A percentile compares a stretch with the other conserved stretches of the same genome.
Evolutionary conservation across 768 basidiomycete genomes (phyloP).

Genomic region (Auricularia sp.): DNA sequence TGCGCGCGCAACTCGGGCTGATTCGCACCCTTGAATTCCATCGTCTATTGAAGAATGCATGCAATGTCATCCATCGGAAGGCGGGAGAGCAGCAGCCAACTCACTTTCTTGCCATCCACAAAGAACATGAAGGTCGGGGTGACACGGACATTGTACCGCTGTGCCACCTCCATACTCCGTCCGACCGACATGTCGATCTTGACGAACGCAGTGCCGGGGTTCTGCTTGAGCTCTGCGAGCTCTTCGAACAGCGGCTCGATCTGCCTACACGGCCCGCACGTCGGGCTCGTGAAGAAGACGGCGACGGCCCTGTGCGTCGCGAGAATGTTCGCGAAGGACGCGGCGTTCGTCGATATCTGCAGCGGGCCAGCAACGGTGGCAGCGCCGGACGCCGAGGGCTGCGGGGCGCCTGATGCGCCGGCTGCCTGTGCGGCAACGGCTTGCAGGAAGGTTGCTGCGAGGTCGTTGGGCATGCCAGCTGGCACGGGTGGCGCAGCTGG

Average conservation of each 20-base stretch:
- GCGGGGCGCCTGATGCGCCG: slow-evolving; percentile 30
- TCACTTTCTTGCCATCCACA: slow-evolving; percentile 60
- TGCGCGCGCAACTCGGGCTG: slow-evolving; percentile 59
- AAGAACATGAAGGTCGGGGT: slow-evolving; percentile 92
- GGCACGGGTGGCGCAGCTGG: slow-evolving; percentile 21
- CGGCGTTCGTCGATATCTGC: slow-evolving; percentile 61
- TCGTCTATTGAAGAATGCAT: slow-evolving; percentile 34
- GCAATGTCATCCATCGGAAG: no score
- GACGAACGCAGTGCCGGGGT: slow-evolving; percentile 59
- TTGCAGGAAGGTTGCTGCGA: slow-evolving; percentile 33
- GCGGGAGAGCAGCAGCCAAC: neutral
- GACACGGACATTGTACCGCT: slow-evolving; percentile 53
- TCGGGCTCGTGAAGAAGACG: slow-evolving; percentile 70
- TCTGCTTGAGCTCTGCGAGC: slow-evolving; percentile 52
- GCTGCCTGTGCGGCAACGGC: slow-evolving; percentile 20
- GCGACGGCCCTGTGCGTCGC: slow-evolving; percentile 59
- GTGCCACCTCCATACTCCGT: slow-evolving; percentile 47
- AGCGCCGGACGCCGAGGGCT: slow-evolving; percentile 25
- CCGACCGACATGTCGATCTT: slow-evolving; percentile 77
- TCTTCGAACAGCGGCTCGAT: slow-evolving; percentile 79
- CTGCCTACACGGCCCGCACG: slow-evolving; percentile 70
- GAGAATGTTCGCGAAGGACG: slow-evolving; percentile 61
- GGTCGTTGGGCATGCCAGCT: slow-evolving; percentile 32
- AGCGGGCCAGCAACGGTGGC: slow-evolving; percentile 50
- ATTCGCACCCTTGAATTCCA: slow-evolving; percentile 66